Base-by-base conservation (phyloP, 495 filamentous ascomycete species). In the Aspergillus ellipticus region DNA sequence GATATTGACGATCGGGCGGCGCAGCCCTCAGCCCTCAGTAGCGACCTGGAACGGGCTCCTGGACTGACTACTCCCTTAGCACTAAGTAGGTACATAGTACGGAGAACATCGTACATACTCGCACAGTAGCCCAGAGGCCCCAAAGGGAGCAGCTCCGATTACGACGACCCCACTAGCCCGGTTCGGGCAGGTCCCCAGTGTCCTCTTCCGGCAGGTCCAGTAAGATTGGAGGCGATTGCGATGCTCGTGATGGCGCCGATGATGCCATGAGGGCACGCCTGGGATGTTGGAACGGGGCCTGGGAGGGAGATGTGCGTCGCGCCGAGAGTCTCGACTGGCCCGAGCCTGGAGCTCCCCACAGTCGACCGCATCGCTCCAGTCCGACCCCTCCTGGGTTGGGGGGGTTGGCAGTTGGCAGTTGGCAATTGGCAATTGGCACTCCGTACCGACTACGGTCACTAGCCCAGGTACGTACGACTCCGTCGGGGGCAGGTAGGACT, bases 101-200 rank as follows among this genome's bases (percentile, higher is more conserved):
- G n/a, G n/a, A n/a, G n/a, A n/a, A n/a, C n/a, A n/a, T n/a, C n/a
- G n/a, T n/a, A n/a, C n/a, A n/a, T n/a, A n/a, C n/a, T n/a, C n/a
- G n/a, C n/a, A n/a, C n/a, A n/a, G n/a, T n/a, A n/a, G n/a, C n/a
- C n/a, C n/a, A 39, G 3, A 28, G 3, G 24, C 7, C 24, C 24
- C 24, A 48, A 53, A 48, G 50, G 42, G 47, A 51, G 45, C 53
- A 51, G 45, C 53, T 52, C 46, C 17, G 58, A 59, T 59, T 49
- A 65, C 58, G 56, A 65, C 58, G 51, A 51, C 58, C 35, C 28
- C 41, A 45, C 62, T 65, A 61, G 39, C 42, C 53, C 33, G 29
- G 6, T 48, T 64, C 22, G 26, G 55, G 55, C 46, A 56, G 28
- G 49, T 49, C 43, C 45, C 39, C 20, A 48, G 19, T 45, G 11